These are phyloP conservation scores for Sugiyamaella smithiae DNA, from an alignment of 805 yeast species.

Conservation along the genomic window DNA sequence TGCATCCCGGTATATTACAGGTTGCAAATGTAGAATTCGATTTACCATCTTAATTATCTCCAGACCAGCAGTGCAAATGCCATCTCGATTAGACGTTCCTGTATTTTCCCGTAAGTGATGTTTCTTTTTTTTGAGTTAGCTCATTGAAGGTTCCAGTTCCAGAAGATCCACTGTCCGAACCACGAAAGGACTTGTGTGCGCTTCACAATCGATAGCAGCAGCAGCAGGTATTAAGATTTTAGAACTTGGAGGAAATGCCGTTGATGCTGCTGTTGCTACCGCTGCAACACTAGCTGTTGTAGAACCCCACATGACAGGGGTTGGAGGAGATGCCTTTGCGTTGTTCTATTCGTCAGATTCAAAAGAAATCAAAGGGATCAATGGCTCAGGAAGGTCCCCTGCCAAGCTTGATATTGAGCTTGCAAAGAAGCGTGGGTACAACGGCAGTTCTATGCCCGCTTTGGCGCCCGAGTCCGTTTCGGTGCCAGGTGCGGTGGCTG, in stretches of 20 bases:
- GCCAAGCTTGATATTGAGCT: background rate
- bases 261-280: constrained; percentile 81
- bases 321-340: constrained; percentile 82
- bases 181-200: background rate
- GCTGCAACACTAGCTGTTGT: constrained; percentile 80
- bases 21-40: background rate
- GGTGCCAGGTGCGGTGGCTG: background rate
- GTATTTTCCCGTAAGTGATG: background rate
- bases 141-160: background rate
- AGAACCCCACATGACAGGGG: constrained; percentile 78
- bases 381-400: background rate
- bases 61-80: background rate
- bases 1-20: background rate
- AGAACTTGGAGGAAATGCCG: constrained; percentile 65
- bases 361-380: background rate
- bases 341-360: background rate
- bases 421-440: background rate
- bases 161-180: background rate
- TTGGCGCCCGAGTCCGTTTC: background rate
- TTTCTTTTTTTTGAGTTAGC: too few species aligned
- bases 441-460: background rate
- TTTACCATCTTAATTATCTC: background rate
- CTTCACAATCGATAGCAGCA: background rate
- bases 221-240: constrained; percentile 51
- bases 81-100: background rate